Conservation (phyloP, 169 alveolate species). For the Eimeria necatrix region DNA sequence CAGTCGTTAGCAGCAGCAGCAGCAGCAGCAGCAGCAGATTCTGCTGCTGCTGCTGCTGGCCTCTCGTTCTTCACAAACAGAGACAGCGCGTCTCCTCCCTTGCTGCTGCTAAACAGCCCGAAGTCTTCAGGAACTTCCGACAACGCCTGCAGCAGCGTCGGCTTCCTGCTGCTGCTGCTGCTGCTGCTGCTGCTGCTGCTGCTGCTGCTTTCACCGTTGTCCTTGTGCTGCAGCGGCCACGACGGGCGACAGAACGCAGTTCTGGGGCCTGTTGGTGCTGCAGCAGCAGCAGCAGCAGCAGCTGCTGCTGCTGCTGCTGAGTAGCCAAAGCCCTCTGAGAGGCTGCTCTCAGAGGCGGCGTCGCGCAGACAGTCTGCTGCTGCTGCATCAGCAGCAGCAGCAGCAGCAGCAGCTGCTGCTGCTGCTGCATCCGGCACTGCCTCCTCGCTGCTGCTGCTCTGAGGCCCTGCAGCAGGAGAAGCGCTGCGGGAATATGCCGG, state of each 20-base stretch:
- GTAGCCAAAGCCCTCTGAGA: not conserved
- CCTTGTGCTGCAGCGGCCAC: slow-evolving; percentile 27
- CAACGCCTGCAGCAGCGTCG: slow-evolving; percentile 38
- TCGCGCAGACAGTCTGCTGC: slow-evolving; percentile 16
- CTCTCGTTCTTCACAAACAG: not conserved
- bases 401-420: not conserved
- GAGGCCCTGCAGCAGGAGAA: not conserved
- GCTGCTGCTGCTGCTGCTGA: slow-evolving; percentile 19
- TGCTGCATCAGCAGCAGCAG: not conserved
- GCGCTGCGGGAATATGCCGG: not conserved
- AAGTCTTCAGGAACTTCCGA: not conserved
- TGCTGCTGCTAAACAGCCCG: slow-evolving; percentile 10
- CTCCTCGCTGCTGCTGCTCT: slow-evolving; percentile 56
- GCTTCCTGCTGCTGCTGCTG: not conserved
- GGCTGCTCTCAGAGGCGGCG: not conserved
- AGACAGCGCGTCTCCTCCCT: not conserved
- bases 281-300: slow-evolving; percentile 8
- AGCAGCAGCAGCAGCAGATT: not conserved
- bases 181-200: slow-evolving; percentile 26
- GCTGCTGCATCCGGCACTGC: slow-evolving; percentile 3
- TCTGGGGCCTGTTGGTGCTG: not conserved
- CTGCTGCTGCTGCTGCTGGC: not conserved
- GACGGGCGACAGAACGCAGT: slow-evolving; percentile 33
- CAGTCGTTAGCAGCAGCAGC: not conserved
- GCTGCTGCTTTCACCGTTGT: not conserved